Base-by-base conservation (phyloP, 1,284 basidiomycete genomes). In the Blastosporella zonata region DNA sequence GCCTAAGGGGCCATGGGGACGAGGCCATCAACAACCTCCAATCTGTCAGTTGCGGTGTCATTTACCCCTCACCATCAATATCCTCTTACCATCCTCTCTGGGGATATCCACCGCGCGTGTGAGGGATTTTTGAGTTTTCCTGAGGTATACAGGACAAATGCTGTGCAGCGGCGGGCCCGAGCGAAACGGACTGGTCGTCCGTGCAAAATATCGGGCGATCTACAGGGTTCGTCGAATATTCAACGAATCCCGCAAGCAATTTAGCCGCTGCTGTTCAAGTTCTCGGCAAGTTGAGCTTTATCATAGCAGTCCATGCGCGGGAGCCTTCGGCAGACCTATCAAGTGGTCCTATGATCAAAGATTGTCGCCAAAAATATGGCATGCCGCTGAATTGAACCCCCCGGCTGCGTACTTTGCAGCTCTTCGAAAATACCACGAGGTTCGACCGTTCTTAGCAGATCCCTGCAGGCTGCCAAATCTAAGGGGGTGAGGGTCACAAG, bases 11-110 rank as follows among this genome's bases (percentile, higher is more conserved):
- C n/a, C 28, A 49, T 15, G 36, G 36, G 18, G 15, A 40, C 35
- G 20, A 35, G 27, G 29, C 15, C 41, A 46, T 52, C 40, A 43
- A 35, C 35, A 17, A 34, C 35, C 27, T 43, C 25, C 39, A 50
- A 53, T 47, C 49, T 50, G 45, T 56, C 55, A 54, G 39, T 50
- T 52, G 44, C 47, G 43, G 29, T 52, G 52, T 39, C 47, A 22
- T 35, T 39, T 38, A 39, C 33, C 35, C 38, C 20, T 41, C 27
- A 15, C 31, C 22, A 52, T 43, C 53, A 47, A 43, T 43, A 40
- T 29, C 39, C 27, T 43, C 23, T 40, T 20, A 20, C 28, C 23
- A 15, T 37, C 22, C 25, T 20, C 27, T 47, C 35, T 25, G 41
- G 35, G 43, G 29, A 54, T 45, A 47, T 50, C 50, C 39, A 42